These are phyloP conservation scores for Arabis alpina DNA, from an alignment of 345 rosid species.

Conservation along the genomic window DNA sequence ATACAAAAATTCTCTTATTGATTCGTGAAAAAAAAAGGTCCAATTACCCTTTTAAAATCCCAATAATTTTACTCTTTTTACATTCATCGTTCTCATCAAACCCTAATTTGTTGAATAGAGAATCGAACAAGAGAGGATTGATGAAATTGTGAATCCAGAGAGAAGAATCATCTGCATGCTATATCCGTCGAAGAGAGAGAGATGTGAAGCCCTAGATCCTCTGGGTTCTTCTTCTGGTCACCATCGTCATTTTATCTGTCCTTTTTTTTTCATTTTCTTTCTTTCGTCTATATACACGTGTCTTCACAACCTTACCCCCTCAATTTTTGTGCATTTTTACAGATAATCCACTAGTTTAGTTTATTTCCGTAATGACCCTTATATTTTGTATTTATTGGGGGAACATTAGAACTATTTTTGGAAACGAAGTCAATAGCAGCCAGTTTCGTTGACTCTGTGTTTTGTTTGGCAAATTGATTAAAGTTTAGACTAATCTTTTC, in stretches of 20 bases:
- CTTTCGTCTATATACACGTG: constrained; percentile 41
- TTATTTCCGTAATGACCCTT: constrained; percentile 6
- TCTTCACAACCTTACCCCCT: constrained; percentile 22
- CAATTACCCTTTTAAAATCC: constrained; percentile 23
- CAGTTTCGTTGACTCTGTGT: constrained; percentile 28
- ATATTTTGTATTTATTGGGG: background rate
- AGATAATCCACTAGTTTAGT: constrained; percentile 5
- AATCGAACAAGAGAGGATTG: constrained; percentile 26
- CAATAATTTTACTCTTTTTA: constrained; percentile 25
- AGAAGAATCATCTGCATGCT: constrained; percentile 21
- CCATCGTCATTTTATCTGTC: constrained; percentile 39
- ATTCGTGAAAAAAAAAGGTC: constrained; percentile 12
- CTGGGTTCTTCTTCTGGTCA: constrained; percentile 33
- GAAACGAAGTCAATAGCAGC: constrained; percentile 9
- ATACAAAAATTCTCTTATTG: constrained; percentile 3
- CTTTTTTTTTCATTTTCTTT: background rate
- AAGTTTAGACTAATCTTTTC: background rate
- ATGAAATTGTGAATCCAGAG: constrained; percentile 21
- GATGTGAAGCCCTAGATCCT: constrained; percentile 49
- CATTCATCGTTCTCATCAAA: constrained; percentile 12
- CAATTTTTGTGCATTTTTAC: background rate
- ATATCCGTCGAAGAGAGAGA: constrained; percentile 14
- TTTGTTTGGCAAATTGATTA: background rate
- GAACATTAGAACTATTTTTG: background rate
- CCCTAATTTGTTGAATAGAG: constrained; percentile 28